Percentiles rank a stretch among this genome's conserved stretches.
Conservation (phyloP, 179 eudicot species). For the Spinacia oleracea region DNA sequence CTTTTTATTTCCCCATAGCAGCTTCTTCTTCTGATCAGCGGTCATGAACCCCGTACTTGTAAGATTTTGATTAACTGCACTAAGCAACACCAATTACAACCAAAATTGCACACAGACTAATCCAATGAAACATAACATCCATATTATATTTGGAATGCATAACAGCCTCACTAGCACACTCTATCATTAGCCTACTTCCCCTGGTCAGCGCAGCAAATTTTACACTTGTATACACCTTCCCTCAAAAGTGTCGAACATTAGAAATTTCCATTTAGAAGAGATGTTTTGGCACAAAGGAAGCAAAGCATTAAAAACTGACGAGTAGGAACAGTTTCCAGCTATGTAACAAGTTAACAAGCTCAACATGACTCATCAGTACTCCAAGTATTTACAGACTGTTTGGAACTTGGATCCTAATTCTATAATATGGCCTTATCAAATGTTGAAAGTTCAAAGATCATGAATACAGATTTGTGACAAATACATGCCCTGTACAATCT, state of each 20-base stretch:
- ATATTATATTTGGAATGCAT: not conserved
- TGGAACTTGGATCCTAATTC: not conserved
- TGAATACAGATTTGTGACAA: not conserved
- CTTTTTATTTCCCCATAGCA: constrained; percentile 93
- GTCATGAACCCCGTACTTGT: constrained; percentile 82
- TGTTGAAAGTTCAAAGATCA: not conserved
- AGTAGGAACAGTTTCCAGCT: constrained; percentile 3
- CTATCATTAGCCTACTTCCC: not conserved
- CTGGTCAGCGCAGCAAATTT: not conserved
- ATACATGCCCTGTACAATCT: not conserved
- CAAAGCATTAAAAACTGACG: not conserved
- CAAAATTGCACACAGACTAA: not conserved
- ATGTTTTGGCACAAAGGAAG: not conserved
- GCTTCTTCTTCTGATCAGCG: constrained; percentile 97
- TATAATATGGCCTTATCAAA: not conserved
- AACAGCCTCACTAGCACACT: not conserved
- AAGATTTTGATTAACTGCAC: constrained; percentile 79
- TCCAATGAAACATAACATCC: not conserved
- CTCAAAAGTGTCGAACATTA: not conserved
- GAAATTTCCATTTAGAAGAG: not conserved
- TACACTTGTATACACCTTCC: not conserved
- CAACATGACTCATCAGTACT: not conserved
- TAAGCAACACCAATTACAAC: not conserved
- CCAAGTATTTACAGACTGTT: not conserved
- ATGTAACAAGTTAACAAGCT: not conserved